Conservation (phyloP, 139 green algal species). For the Trebouxia sp. region DNA sequence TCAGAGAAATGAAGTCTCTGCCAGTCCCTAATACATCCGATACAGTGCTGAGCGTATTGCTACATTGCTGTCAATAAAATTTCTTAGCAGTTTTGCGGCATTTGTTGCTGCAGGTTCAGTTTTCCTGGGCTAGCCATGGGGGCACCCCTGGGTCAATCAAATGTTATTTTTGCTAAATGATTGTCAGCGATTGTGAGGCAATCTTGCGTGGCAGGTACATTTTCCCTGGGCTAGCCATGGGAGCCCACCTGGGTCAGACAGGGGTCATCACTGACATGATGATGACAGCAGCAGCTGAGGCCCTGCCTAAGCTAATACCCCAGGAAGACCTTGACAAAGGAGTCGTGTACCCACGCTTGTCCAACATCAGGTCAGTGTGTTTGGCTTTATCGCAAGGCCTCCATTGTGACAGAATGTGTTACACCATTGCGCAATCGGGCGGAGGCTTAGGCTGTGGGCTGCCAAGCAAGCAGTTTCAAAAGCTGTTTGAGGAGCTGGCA, state of each 20-base stretch:
- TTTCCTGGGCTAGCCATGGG: too few relatives aligned
- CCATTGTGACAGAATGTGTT: background rate
- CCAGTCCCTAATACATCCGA: too few relatives aligned
- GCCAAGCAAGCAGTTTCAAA: too few relatives aligned
- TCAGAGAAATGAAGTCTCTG: too few relatives aligned
- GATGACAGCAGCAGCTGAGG: conserved; percentile 34
- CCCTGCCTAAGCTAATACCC: conserved; percentile 24
- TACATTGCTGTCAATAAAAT: conserved; percentile 8
- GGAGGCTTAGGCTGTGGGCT: background rate
- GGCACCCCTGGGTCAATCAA: too few relatives aligned
- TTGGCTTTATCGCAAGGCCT: background rate
- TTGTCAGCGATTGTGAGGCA: background rate
- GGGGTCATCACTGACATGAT: conserved; percentile 34
- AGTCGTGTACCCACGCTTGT: conserved; percentile 23
- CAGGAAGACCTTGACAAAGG: conserved; percentile 12
- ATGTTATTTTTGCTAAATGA: too few relatives aligned
- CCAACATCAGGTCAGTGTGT: conserved; percentile 24
- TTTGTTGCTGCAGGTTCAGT: too few relatives aligned
- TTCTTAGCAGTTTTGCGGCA: background rate
- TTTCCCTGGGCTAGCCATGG: conserved; percentile 24
- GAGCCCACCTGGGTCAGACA: conserved; percentile 31
- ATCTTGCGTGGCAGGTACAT: background rate
- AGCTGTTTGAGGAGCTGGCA: too few relatives aligned
- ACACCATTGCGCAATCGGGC: background rate
- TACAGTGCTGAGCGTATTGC: too few relatives aligned